phyloP scores from a whole-genome alignment of 1,139 yeast genomes.

The Sugiyamaella sp. region DNA sequence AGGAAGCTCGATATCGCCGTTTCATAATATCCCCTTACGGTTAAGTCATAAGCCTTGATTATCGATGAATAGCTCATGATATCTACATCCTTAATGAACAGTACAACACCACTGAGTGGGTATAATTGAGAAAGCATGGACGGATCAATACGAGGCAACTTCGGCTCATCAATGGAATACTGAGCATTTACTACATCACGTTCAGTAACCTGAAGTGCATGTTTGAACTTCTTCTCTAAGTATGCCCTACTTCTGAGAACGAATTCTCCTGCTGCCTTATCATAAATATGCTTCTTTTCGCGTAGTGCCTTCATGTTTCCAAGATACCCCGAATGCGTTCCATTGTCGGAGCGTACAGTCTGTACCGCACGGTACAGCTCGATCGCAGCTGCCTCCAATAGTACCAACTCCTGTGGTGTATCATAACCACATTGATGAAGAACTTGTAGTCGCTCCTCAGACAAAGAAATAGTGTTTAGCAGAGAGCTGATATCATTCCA shows the following conservation, averaged over 20 bases:
- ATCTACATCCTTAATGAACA: constrained; percentile 64
- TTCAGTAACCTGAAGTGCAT: constrained; percentile 33
- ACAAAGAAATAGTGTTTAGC: constrained; percentile 68
- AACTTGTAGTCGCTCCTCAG: constrained; percentile 55
- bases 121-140: constrained; percentile 40
- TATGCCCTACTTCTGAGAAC: constrained; percentile 43
- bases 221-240: constrained; percentile 50
- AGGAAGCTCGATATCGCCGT: constrained; percentile 38
- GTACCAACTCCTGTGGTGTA: constrained; percentile 49
- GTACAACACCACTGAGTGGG: constrained; percentile 63
- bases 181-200: neutral
- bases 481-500: constrained; percentile 71
- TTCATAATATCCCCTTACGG: constrained; percentile 36
- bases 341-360: constrained; percentile 33
- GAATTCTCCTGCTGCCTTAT: constrained; percentile 58
- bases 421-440: constrained; percentile 56
- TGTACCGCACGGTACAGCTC: constrained; percentile 62
- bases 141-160: constrained; percentile 28
- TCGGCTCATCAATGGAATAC: constrained; percentile 27
- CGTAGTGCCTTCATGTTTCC: constrained; percentile 74
- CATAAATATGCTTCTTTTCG: constrained; percentile 67
- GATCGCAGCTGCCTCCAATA: constrained; percentile 61
- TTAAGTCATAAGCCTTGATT: constrained; percentile 39
- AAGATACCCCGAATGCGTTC: constrained; percentile 46
- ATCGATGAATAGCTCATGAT: constrained; percentile 47